phyloP scores from a whole-genome alignment of 768 basidiomycete species.

The Mycena latifolia region DNA sequence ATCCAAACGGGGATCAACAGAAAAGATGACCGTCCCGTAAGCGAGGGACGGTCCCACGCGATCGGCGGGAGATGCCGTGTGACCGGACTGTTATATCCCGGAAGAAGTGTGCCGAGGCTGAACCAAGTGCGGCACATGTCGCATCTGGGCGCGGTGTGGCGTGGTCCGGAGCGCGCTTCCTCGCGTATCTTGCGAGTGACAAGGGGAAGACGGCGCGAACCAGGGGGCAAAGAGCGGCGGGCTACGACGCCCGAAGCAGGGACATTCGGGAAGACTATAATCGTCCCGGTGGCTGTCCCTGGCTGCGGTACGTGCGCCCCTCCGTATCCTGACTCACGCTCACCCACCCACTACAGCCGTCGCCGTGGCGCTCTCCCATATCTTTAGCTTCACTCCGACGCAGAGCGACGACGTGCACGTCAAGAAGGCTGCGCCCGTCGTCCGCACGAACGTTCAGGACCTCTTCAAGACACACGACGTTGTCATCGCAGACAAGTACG shows the following conservation, averaged over 20 bases:
- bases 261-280: constrained; percentile 76
- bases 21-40: too few relatives aligned
- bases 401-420: constrained; percentile 91
- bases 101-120: too few relatives aligned
- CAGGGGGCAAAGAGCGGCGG: constrained; percentile 35
- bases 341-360: constrained; percentile 82
- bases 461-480: constrained; percentile 76
- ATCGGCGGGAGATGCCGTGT: too few relatives aligned
- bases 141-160: too few relatives aligned
- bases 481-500: constrained; percentile 94
- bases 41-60: too few relatives aligned
- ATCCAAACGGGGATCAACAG: too few relatives aligned
- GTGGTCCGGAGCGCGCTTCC: too few relatives aligned
- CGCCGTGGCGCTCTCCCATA: constrained; percentile 77
- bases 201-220: constrained; percentile 52
- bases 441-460: constrained; percentile 77
- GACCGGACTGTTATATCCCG: too few relatives aligned
- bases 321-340: background rate
- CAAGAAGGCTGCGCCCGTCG: constrained; percentile 79
- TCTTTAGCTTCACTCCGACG: constrained; percentile 91
- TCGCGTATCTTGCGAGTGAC: constrained; percentile 71
- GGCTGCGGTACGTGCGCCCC: constrained; percentile 82
- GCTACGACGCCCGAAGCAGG: background rate
- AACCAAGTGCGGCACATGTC: too few relatives aligned
- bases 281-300: constrained; percentile 91